Conservation (phyloP, 345 rosid genomes). For the Garcia nutans region DNA sequence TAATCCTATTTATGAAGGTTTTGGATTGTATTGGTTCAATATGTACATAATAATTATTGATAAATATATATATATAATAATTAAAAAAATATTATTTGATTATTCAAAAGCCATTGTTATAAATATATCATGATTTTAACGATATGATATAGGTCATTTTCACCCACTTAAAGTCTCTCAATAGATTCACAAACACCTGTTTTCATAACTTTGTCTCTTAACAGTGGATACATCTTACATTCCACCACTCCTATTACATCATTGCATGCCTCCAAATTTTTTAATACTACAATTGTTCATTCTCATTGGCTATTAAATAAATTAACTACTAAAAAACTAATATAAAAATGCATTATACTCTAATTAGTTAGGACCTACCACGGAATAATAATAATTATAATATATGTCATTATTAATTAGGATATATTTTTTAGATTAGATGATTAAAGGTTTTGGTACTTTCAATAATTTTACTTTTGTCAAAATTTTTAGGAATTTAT, state of each 20-base stretch:
- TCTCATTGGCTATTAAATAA: slow-evolving; percentile 2
- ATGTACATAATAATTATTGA: no score
- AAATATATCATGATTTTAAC: background rate
- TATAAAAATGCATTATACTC: no score
- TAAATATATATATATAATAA: no score
- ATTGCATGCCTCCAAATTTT: background rate
- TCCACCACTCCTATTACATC: slow-evolving; percentile 37
- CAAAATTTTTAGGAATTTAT: no score
- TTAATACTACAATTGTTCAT: background rate
- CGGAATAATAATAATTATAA: no score
- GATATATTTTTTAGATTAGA: no score
- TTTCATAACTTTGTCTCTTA: background rate
- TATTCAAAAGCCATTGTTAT: background rate
- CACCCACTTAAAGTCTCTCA: background rate
- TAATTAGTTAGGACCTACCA: no score
- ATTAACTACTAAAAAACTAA: no score
- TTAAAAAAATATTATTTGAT: no score
- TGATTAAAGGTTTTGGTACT: no score
- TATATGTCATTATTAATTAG: no score
- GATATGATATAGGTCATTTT: slow-evolving; percentile 7
- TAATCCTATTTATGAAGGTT: background rate
- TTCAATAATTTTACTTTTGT: no score
- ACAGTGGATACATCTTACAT: slow-evolving; percentile 21
- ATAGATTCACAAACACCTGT: slow-evolving; percentile 1
- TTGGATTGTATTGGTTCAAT: background rate